phyloP scores from a whole-genome alignment of 2,329 filamentous ascomycete species.

The Verticillium albo-atrum region DNA sequence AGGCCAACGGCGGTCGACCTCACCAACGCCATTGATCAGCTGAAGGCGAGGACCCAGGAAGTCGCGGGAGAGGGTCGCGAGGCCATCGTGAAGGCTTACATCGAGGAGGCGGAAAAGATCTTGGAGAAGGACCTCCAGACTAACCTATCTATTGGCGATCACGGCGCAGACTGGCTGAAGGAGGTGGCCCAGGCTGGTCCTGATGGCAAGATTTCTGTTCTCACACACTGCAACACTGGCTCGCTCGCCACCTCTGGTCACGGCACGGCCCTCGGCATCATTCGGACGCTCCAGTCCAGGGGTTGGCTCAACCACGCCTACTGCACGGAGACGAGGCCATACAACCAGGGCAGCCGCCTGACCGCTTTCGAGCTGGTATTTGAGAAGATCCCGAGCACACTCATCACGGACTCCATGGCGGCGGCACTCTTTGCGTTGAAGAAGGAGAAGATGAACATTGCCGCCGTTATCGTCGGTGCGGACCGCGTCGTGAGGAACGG shows the following conservation, averaged over 20 bases:
- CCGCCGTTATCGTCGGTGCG: slow-evolving; percentile 87
- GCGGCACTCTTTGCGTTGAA: slow-evolving; percentile 70
- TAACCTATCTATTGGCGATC: slow-evolving; percentile 78
- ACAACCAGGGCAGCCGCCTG: slow-evolving; percentile 93
- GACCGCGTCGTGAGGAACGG: slow-evolving; percentile 95
- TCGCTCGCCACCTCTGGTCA: slow-evolving; percentile 97
- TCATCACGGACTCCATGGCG: slow-evolving; percentile 97
- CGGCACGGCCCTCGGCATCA: slow-evolving; percentile 90
- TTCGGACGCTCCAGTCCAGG: slow-evolving; percentile 70
- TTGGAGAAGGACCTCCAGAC: slow-evolving; percentile 81
- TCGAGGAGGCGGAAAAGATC: slow-evolving; percentile 79
- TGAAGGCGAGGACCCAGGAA: slow-evolving; percentile 55
- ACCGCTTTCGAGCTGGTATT: slow-evolving; percentile 97
- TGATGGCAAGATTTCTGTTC: slow-evolving; percentile 62
- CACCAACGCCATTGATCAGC: slow-evolving; percentile 78
- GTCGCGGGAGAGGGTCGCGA: neutral
- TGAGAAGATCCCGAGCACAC: slow-evolving; percentile 83
- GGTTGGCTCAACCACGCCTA: slow-evolving; percentile 74
- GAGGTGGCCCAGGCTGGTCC: slow-evolving; percentile 47
- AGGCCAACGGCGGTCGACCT: slow-evolving; percentile 94
- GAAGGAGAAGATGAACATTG: slow-evolving; percentile 62
- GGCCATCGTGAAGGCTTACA: slow-evolving; percentile 64
- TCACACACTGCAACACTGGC: slow-evolving; percentile 98
- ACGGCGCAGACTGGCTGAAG: slow-evolving; percentile 80
- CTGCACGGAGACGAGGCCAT: slow-evolving; percentile 94